Conservation (phyloP, 2,329 filamentous ascomycete genomes). For the Magnaporthiopsis incrustans region DNA sequence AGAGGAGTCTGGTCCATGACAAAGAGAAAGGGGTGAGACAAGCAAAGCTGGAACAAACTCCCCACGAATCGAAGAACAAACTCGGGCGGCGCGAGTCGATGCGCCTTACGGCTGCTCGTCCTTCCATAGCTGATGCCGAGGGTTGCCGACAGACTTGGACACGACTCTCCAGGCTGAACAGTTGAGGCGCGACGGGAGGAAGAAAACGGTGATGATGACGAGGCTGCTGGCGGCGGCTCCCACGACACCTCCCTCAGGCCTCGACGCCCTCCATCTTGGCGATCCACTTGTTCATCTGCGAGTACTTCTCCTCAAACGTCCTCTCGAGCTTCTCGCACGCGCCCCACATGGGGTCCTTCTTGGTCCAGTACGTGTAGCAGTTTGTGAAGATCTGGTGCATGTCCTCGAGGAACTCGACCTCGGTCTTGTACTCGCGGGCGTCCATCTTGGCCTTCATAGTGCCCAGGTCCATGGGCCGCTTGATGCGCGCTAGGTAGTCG, state of each 20-base stretch:
- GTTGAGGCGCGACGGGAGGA: too few relatives aligned
- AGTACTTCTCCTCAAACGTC: constrained; percentile 37
- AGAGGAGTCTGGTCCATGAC: neutral
- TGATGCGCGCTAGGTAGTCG: constrained; percentile 54
- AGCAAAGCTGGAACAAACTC: too few relatives aligned
- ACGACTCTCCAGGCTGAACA: too few relatives aligned
- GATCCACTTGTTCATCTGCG: constrained; percentile 52
- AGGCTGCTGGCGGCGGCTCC: too few relatives aligned
- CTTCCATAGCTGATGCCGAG: too few relatives aligned
- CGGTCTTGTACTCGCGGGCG: constrained; percentile 37
- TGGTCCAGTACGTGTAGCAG: constrained; percentile 56
- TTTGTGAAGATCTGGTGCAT: constrained; percentile 56
- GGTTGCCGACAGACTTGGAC: too few relatives aligned
- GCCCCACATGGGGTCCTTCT: constrained; percentile 44
- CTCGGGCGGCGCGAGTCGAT: too few relatives aligned
- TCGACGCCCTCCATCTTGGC: constrained; percentile 42
- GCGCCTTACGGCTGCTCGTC: too few relatives aligned
- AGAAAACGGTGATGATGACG: too few relatives aligned
- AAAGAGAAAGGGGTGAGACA: neutral
- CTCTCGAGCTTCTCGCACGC: constrained; percentile 51
- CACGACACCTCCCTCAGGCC: constrained; percentile 10
- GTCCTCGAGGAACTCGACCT: constrained; percentile 48
- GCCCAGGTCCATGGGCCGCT: constrained; percentile 52
- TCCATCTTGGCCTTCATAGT: constrained; percentile 57
- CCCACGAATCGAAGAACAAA: too few relatives aligned